Evolutionary conservation across 768 basidiomycete species (phyloP).

Genomic region (Mycena filopes): DNA sequence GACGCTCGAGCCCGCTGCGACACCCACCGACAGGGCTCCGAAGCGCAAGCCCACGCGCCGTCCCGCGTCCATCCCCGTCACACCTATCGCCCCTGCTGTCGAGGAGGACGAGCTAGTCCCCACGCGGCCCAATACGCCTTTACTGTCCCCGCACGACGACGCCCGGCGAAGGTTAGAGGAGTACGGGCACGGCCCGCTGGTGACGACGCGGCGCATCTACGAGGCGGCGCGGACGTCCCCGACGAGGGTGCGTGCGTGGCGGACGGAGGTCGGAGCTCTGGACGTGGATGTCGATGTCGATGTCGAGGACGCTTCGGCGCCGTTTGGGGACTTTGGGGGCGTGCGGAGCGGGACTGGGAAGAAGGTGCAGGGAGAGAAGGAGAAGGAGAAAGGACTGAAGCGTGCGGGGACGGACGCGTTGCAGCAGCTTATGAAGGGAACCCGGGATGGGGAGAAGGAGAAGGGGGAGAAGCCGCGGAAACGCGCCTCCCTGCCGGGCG

Average conservation of each 20-base stretch:
- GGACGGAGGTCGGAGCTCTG: slow-evolving; percentile 23
- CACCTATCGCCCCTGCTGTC: too few relatives aligned
- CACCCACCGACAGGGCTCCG: neutral
- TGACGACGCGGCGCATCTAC: slow-evolving; percentile 32
- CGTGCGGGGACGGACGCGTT: slow-evolving; percentile 26
- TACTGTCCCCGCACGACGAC: neutral
- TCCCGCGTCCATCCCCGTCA: slow-evolving; percentile 73
- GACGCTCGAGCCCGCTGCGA: neutral
- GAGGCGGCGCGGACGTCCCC: slow-evolving; percentile 27
- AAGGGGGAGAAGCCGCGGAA: slow-evolving; percentile 4
- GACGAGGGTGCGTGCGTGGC: slow-evolving; percentile 16
- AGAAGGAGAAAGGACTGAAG: neutral
- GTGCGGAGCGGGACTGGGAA: neutral
- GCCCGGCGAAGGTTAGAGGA: too few relatives aligned
- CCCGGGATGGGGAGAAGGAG: neutral
- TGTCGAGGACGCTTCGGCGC: neutral
- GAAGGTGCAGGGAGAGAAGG: neutral
- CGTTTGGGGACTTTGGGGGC: neutral
- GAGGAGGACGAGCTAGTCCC: neutral
- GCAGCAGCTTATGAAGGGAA: neutral
- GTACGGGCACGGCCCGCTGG: slow-evolving; percentile 20
- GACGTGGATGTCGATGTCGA: slow-evolving; percentile 13
- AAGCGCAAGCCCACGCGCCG: neutral
- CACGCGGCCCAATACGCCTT: slow-evolving; percentile 9
- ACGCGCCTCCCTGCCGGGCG: slow-evolving; percentile 23